These are phyloP conservation scores for Pontederia paniculata DNA, from an alignment of 176 grass and related monocot genomes.

Conservation along the genomic window DNA sequence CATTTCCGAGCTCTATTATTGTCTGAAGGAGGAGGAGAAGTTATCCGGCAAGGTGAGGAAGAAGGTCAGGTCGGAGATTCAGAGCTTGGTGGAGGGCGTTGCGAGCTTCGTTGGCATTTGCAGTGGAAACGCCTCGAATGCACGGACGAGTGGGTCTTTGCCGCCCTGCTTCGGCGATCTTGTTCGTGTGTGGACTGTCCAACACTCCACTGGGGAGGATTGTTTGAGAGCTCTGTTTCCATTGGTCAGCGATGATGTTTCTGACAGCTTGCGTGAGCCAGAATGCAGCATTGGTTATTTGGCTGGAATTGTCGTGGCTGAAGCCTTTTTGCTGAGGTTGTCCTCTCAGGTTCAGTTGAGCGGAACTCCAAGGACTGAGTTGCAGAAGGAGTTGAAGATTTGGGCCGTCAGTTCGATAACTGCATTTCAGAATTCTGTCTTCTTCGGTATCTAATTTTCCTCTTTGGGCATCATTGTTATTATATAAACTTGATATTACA, in stretches of 20 bases:
- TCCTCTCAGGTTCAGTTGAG: conserved; percentile 66
- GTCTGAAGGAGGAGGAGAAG: conserved; percentile 18
- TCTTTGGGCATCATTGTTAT: neutral
- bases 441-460: conserved; percentile 50
- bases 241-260: conserved; percentile 51
- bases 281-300: conserved; percentile 59
- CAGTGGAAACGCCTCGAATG: conserved; percentile 35
- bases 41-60: conserved; percentile 24
- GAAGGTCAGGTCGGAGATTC: conserved; percentile 53
- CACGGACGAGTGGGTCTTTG: conserved; percentile 15
- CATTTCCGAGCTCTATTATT: conserved; percentile 76
- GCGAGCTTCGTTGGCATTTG: conserved; percentile 84
- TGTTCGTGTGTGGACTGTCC: conserved; percentile 79
- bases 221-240: conserved; percentile 65
- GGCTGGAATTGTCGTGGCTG: conserved; percentile 54
- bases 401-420: conserved; percentile 84
- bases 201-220: conserved; percentile 33
- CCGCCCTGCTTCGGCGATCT: conserved; percentile 67
- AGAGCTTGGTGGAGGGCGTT: conserved; percentile 56
- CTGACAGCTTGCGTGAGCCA: conserved; percentile 51
- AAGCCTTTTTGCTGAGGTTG: conserved; percentile 84
- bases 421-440: conserved; percentile 58
- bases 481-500: neutral
- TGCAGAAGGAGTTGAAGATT: conserved; percentile 79
- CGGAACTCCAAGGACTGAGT: conserved; percentile 27